Percentiles rank a stretch among this genome's conserved stretches.
phyloP scores from a whole-genome alignment of 192 early-diverging fungal species.

The Rhizophagus prolifer region DNA sequence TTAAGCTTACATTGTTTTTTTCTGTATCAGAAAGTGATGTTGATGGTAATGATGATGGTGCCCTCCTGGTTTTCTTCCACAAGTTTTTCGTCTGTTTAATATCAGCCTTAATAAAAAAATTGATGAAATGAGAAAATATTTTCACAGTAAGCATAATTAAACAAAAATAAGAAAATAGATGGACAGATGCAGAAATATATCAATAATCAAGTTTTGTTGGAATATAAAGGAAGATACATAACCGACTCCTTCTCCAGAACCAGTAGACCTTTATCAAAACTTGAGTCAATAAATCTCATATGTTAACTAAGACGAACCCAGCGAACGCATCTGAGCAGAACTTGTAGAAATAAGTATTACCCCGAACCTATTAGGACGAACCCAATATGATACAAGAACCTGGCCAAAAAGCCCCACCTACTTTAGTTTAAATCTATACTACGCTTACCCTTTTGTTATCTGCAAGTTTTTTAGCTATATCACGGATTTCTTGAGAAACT shows the following conservation, averaged over 20 bases:
- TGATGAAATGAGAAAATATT: no score
- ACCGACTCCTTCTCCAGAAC: no score
- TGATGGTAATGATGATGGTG: no score
- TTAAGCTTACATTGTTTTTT: no score
- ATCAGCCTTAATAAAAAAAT: no score
- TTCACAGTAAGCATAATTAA: no score
- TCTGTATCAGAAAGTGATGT: no score
- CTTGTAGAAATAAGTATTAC: not conserved
- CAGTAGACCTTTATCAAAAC: no score
- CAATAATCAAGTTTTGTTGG: not conserved
- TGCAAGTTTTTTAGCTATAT: not conserved
- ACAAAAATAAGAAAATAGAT: no score
- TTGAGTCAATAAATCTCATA: not conserved
- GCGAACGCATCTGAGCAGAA: not conserved
- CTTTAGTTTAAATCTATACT: not conserved
- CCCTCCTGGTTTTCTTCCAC: no score
- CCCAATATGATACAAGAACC: slow-evolving; percentile 7
- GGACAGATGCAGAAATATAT: not conserved
- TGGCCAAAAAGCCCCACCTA: not conserved
- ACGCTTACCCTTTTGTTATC: slow-evolving; percentile 2
- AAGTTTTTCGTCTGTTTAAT: no score
- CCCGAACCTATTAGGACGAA: not conserved
- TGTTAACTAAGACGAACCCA: not conserved
- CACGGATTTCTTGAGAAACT: not conserved
- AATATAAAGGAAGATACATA: slow-evolving; percentile 4